Conservation (phyloP, 1,284 basidiomycete genomes). For the Hypsizygus ulmarius region DNA sequence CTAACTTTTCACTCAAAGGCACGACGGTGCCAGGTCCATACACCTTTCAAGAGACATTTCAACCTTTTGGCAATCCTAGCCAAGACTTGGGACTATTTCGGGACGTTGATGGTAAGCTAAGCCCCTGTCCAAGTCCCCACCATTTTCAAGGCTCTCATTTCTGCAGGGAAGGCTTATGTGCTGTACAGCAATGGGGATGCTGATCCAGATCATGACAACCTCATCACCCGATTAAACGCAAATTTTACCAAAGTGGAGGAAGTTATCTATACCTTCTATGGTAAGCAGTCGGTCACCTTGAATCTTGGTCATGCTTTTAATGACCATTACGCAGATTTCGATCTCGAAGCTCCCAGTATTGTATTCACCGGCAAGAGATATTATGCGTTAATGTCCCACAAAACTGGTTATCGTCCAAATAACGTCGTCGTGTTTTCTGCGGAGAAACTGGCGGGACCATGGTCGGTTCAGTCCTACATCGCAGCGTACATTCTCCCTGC, state of each 20-base stretch:
- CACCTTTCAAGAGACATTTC: slow-evolving; percentile 20
- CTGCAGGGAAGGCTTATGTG: slow-evolving; percentile 17
- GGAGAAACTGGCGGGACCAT: slow-evolving; percentile 26
- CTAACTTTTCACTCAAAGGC: neutral
- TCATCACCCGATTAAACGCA: slow-evolving; percentile 24
- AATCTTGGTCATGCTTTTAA: neutral
- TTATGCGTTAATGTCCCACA: slow-evolving; percentile 16
- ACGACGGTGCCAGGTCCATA: slow-evolving; percentile 22
- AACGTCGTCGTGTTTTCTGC: slow-evolving; percentile 31
- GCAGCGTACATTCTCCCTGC: slow-evolving; percentile 16
- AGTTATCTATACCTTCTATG: slow-evolving; percentile 27
- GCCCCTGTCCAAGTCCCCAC: neutral
- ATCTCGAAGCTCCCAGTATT: slow-evolving; percentile 13
- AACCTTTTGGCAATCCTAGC: slow-evolving; percentile 21
- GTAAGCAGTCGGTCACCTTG: slow-evolving; percentile 11
- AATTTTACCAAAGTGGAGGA: slow-evolving; percentile 26
- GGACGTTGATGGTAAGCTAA: slow-evolving; percentile 18
- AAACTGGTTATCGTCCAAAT: slow-evolving; percentile 21
- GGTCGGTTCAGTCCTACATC: slow-evolving; percentile 28
- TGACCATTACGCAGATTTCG: slow-evolving; percentile 8
- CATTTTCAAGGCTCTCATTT: neutral
- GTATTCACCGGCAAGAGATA: slow-evolving; percentile 12
- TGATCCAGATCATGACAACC: slow-evolving; percentile 21
- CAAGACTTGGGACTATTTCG: slow-evolving; percentile 25
- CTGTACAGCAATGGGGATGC: slow-evolving; percentile 26